Evolutionary conservation across 495 filamentous ascomycete species (phyloP), one percentile per base, ranked within the genome.

Genomic region (Staphylotrichum longicolle): DNA sequence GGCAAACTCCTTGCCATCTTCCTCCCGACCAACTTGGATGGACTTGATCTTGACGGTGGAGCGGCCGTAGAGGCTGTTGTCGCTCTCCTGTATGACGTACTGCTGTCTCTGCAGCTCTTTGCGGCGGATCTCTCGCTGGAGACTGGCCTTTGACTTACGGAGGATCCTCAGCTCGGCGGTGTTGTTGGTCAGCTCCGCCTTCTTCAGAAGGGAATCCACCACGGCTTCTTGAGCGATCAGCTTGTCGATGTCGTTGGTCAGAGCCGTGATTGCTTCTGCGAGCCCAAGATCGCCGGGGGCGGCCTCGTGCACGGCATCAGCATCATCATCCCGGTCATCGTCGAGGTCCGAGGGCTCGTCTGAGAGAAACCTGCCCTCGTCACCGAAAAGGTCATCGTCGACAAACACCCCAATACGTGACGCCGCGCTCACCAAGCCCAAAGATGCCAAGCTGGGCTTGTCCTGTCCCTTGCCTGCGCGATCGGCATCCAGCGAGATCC

Each of bases 71-170:
- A 99, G 78, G 72, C 92, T 96, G 74, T 98, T 99, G 68, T 98
- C 95, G 70, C 91, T 96, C 72, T 98, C 93, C 72, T 99, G 95
- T 44, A 97, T 86, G 63, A 95, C 91, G 67, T 98, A 99, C 72
- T 98, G 95, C 74, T 96, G 93, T 45, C 91, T 82, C 74, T 99
- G 95, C 68, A 99, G 81, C 75, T 97, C 94, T 72, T 98, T 98
- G 35, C 94, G 85, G 44, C 90, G 83, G 42, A 96, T 91, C 70
- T 99, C 95, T 46, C 93, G 82, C 67, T 96, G 87, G 60, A 99
- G 79, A 70, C 93, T 97, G 14, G 90, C 86, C 70, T 93, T 96
- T 4, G 93, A 96, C 72, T 99, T 99, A 41, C 89, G 85, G 39
- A 99, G 72, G 45, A 99, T 98, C 58, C 94, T 81, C 55, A 99